A percentile compares a stretch with the other conserved stretches of the same genome.
These are phyloP conservation scores for Dactylonectria macrodidyma DNA, from an alignment of 2,329 filamentous ascomycete species.

Conservation along the genomic window DNA sequence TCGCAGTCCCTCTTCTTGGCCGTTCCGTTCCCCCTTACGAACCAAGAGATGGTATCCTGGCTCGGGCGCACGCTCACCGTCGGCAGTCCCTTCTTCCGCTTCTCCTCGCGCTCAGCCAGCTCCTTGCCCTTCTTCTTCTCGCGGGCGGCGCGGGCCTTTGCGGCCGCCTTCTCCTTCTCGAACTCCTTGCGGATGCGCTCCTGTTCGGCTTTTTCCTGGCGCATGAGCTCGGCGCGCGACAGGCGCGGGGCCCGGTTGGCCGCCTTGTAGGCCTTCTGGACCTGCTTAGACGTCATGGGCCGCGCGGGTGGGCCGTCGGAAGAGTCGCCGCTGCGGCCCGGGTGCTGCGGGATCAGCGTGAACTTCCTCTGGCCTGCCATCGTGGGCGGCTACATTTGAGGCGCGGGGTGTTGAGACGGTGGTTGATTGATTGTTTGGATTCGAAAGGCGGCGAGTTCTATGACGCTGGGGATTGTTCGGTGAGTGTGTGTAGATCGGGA, in stretches of 20 bases:
- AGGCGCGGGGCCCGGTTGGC: constrained; percentile 54
- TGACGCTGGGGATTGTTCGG: constrained; percentile 3
- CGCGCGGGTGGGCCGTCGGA: constrained; percentile 38
- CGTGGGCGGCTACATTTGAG: constrained; percentile 40
- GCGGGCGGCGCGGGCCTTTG: constrained; percentile 64
- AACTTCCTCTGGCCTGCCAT: constrained; percentile 62
- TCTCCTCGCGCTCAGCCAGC: constrained; percentile 63
- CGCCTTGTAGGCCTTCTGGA: constrained; percentile 56
- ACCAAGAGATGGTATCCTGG: constrained; percentile 70
- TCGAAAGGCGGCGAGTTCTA: not conserved
- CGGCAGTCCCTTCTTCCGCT: constrained; percentile 67
- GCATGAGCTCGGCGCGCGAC: constrained; percentile 57
- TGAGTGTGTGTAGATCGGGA: constrained; percentile 10
- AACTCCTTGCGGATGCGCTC: constrained; percentile 68
- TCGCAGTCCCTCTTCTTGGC: constrained; percentile 49
- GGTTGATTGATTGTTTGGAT: not conserved
- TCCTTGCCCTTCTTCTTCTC: constrained; percentile 72
- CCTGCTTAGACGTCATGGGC: constrained; percentile 61
- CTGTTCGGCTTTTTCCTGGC: constrained; percentile 63
- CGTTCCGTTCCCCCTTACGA: constrained; percentile 58
- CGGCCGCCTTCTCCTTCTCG: constrained; percentile 64
- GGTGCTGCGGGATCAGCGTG: constrained; percentile 57
- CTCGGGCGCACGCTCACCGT: constrained; percentile 69
- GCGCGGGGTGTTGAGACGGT: too few species aligned
- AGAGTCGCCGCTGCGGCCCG: constrained; percentile 39